phyloP scores from a whole-genome alignment of 2,329 filamentous ascomycete genomes.

The Raffaelea albimanens region DNA sequence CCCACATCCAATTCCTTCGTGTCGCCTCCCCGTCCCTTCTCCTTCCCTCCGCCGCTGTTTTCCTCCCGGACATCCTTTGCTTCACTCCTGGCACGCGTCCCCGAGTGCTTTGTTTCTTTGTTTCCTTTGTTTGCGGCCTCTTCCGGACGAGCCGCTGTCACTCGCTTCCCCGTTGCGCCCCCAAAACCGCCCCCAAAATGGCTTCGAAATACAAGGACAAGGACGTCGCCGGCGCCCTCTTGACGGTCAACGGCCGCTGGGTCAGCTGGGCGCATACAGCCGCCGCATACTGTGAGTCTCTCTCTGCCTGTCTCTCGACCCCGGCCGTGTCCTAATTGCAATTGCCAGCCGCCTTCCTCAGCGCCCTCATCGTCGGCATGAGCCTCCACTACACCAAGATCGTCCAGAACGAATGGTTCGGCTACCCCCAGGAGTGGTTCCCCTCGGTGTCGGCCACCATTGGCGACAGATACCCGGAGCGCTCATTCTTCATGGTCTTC shows the following conservation, averaged over 20 bases:
- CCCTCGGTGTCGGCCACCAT: slow-evolving; percentile 94
- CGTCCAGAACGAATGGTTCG: slow-evolving; percentile 92
- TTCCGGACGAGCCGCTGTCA: background rate
- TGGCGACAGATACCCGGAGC: slow-evolving; percentile 92
- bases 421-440: slow-evolving; percentile 93
- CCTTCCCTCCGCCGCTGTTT: background rate
- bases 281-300: slow-evolving; percentile 60
- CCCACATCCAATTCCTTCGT: background rate
- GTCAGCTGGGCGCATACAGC: slow-evolving; percentile 80
- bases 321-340: background rate
- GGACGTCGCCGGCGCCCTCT: slow-evolving; percentile 46
- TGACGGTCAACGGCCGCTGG: slow-evolving; percentile 76
- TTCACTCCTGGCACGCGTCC: background rate
- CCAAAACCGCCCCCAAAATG: slow-evolving; percentile 8
- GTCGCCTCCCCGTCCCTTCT: background rate
- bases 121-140: background rate
- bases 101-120: no score
- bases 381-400: slow-evolving; percentile 92
- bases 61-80: background rate
- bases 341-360: slow-evolving; percentile 67
- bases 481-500: slow-evolving; percentile 94
- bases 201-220: slow-evolving; percentile 52
- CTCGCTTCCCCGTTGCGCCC: no score
- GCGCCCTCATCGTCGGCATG: slow-evolving; percentile 72
- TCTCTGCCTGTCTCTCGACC: background rate